Base-by-base conservation (phyloP, 139 green algal genomes). In the Chlorella vulgaris region DNA sequence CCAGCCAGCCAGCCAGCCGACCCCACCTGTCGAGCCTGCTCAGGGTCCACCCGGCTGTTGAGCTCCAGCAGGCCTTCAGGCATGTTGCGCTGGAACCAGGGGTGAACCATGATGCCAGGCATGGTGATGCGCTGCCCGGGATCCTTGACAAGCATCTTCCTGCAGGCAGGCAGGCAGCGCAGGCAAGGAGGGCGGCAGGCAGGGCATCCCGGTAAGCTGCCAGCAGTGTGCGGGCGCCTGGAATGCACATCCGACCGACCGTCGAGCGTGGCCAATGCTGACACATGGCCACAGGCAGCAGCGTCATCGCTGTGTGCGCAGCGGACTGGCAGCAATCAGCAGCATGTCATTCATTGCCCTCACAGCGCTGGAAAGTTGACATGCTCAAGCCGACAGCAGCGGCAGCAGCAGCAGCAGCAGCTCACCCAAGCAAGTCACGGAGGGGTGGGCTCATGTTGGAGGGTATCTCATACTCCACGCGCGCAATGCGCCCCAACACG, bases 391-490 rank as follows among this genome's bases (percentile, higher is more conserved):
- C 47, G 47, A 58, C 58, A 13, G 7, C 21, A 13, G 15, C 21
- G 22, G n/a, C 10, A 1, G 22, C 35, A 3, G 31, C 40, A 40
- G 21, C 68, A 13, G 10, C 70, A 78, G 43, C 68, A 39, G 62
- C 75, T n/a, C 62, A 63, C 69, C 69, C 18, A 33, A 90, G 42
- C 73, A 90, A 73, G 43, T 86, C 86, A n/a, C 58, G 61, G 28
- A 89, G 65, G 38, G 76, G 53, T 15, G 39, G 31, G 3, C 62
- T 80, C 39, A 86, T 63, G 35, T 76, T 75, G 39, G 71, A 43
- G 0, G 86, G 86, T 26, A 86, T 76, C 4, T 47, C 28, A 78
- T 88, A 90, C 33, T 90, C 83, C 4, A 88, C 83, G 26, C 65
- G 67, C 50, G 83, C 73, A 33, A 84, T 84, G 60, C 73, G 73